Evolutionary conservation across 2,329 filamentous ascomycete species (phyloP).

Genomic region (Lasiodiplodia hormozganensis): DNA sequence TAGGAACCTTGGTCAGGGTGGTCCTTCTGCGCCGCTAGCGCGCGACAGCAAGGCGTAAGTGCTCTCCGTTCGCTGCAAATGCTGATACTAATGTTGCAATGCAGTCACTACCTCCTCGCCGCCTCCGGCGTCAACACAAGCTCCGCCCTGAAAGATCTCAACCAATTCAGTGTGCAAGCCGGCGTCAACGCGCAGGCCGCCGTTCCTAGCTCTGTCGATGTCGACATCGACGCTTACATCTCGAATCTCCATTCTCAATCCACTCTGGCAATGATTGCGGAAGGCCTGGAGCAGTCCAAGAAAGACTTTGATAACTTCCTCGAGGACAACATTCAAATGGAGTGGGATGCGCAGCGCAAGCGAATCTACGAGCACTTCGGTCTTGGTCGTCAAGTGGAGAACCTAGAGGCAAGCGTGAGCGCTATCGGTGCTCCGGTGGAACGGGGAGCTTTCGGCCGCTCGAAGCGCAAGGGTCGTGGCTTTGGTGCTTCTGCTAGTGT

Average conservation of each 20-base stretch:
- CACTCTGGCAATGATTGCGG: slow-evolving; percentile 87
- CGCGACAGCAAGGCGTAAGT: slow-evolving; percentile 54
- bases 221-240: slow-evolving; percentile 74
- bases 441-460: slow-evolving; percentile 61
- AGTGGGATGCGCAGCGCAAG: slow-evolving; percentile 93
- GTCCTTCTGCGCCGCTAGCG: slow-evolving; percentile 61
- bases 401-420: slow-evolving; percentile 44
- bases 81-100: slow-evolving; percentile 32
- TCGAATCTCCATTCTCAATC: slow-evolving; percentile 88
- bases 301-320: slow-evolving; percentile 93
- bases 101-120: slow-evolving; percentile 87
- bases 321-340: slow-evolving; percentile 91
- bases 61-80: neutral
- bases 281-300: slow-evolving; percentile 87
- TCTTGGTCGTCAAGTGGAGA: slow-evolving; percentile 61
- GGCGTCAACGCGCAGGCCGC: slow-evolving; percentile 65
- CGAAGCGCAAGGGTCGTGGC: slow-evolving; percentile 51
- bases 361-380: slow-evolving; percentile 97
- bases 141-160: slow-evolving; percentile 84
- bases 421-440: slow-evolving; percentile 43
- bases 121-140: slow-evolving; percentile 92
- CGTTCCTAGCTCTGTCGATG: slow-evolving; percentile 54
- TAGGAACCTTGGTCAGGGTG: slow-evolving; percentile 78
- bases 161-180: slow-evolving; percentile 71
- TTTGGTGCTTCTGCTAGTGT: slow-evolving; percentile 43